Conservation (phyloP, 371 early-diverging fungal species). For the Parasitella parasitica region DNA sequence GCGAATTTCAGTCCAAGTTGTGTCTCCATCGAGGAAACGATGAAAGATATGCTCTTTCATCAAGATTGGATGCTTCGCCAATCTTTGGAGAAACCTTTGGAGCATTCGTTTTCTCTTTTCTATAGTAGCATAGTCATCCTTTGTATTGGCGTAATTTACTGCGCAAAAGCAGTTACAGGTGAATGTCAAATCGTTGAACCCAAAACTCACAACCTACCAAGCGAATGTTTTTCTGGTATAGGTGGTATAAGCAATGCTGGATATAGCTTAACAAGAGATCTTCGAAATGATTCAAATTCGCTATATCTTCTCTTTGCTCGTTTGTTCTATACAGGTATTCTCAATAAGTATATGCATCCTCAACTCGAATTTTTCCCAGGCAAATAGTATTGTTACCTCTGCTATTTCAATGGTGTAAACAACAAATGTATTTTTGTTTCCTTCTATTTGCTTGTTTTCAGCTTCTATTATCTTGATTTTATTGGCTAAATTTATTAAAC, state of each 20-base stretch:
- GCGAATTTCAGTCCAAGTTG: conserved; percentile 50
- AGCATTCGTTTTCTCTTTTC: conserved; percentile 88
- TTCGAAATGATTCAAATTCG: conserved; percentile 92
- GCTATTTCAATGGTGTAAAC: background rate
- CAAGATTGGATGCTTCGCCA: conserved; percentile 83
- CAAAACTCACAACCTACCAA: conserved; percentile 46
- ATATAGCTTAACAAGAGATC: conserved; percentile 72
- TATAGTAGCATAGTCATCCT: conserved; percentile 79
- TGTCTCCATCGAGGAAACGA: conserved; percentile 74
- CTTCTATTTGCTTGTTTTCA: background rate
- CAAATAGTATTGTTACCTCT: background rate
- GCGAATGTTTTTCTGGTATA: conserved; percentile 95
- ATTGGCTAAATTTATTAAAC: background rate
- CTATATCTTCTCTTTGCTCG: conserved; percentile 66
- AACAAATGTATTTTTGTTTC: background rate
- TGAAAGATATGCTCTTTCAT: conserved; percentile 86
- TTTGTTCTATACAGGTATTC: conserved; percentile 26
- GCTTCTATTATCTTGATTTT: background rate
- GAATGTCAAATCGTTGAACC: background rate
- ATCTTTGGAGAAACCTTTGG: conserved; percentile 82
- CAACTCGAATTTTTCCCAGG: background rate
- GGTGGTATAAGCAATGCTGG: conserved; percentile 91
- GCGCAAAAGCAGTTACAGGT: background rate
- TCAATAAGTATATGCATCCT: no score
- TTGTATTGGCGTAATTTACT: conserved; percentile 72